Conservation (phyloP, 2,329 filamentous ascomycete species). For the Trichoderma citrinoviride region DNA sequence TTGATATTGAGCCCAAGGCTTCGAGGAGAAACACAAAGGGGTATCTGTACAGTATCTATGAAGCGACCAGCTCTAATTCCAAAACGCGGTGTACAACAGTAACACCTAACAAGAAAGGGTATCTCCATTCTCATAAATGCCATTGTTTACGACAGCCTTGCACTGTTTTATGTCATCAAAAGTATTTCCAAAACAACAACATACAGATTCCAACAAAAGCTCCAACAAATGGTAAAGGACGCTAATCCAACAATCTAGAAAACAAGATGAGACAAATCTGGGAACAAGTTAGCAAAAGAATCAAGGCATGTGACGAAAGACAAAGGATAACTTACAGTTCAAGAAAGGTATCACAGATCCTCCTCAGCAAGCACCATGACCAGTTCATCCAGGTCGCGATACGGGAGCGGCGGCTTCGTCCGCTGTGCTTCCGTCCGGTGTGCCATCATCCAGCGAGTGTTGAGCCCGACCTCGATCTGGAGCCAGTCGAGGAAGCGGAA, state of each 20-base stretch:
- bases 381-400: background rate
- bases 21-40: too few relatives aligned
- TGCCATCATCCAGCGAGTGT: background rate
- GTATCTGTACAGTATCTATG: too few relatives aligned
- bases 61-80: too few relatives aligned
- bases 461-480: background rate
- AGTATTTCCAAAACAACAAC: too few relatives aligned
- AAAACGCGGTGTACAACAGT: too few relatives aligned
- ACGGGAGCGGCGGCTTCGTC: background rate
- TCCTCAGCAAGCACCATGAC: background rate
- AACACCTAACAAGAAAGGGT: too few relatives aligned
- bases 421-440: background rate
- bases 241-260: background rate
- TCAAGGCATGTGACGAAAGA: background rate
- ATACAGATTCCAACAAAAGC: too few relatives aligned
- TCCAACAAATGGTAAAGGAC: background rate
- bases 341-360: background rate
- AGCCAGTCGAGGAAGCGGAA: constrained; percentile 9
- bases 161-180: too few relatives aligned
- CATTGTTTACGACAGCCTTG: too few relatives aligned
- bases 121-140: too few relatives aligned
- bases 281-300: background rate
- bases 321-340: background rate
- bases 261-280: background rate
- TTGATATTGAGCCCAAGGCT: too few relatives aligned